These are phyloP conservation scores for Agarophyton chilense DNA, from an alignment of 23 red algal genomes.

Conservation along the genomic window DNA sequence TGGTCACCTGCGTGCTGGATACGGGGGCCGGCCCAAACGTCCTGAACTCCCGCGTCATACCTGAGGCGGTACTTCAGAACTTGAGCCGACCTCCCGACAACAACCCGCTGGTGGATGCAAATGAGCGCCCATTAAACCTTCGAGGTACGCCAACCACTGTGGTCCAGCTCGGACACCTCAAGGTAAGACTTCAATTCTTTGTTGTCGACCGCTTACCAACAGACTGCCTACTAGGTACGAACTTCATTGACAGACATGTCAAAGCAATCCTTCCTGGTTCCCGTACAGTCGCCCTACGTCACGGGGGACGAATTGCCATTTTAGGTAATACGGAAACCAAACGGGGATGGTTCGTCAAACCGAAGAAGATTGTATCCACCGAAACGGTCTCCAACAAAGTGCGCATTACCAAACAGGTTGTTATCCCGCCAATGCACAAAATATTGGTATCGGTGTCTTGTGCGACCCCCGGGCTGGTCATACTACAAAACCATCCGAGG, in stretches of 20 bases:
- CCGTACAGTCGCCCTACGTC: neutral
- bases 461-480: neutral
- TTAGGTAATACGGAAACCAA: neutral
- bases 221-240: neutral
- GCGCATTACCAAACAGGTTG: no score
- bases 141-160: neutral
- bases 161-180: neutral
- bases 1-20: no score
- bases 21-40: neutral
- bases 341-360: no score
- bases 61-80: no score
- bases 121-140: neutral
- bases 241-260: slow-evolving; percentile 13
- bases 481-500: neutral
- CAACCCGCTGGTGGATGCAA: slow-evolving; percentile 13
- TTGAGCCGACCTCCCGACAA: neutral
- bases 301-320: neutral
- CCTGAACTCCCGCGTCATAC: neutral
- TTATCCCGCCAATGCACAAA: no score
- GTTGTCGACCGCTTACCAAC: neutral
- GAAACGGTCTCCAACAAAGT: no score
- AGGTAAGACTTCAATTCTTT: neutral
- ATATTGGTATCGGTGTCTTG: no score
- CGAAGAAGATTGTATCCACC: no score
- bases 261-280: neutral